Base-by-base conservation (phyloP, 139 green algal species). In the Spirogloea muscicola region DNA sequence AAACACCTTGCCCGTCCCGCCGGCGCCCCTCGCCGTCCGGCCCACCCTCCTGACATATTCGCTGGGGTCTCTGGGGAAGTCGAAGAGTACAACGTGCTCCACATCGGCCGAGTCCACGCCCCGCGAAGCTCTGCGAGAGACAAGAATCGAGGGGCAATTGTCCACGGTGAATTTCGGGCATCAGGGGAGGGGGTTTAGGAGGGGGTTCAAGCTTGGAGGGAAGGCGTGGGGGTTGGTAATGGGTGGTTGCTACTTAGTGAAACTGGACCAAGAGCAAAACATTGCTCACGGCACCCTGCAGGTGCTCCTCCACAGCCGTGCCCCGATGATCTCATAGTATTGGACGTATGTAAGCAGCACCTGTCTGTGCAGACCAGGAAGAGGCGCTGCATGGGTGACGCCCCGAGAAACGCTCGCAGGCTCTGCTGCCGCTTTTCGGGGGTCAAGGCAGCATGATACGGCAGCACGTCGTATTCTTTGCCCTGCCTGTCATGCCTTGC, bases 21-120 rank as follows among this genome's bases (percentile, higher is more conserved):
- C 83, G 1, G 91, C 89, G 10, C 93, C 93, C 0, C 93, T 81
- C 0, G 90, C 91, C 0, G 91, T 96, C 3, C 93, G 84, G 1
- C 93, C 93, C 10, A 94, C 93, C 0, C 93, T 78, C 0, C 93
- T 81, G 9, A 98, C 87, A 59, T 98, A 98, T 80, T 98, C 93
- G 0, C 84, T 92, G 0, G 93, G 93, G 74, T 98, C 93, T 0
- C 93, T 76, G 0, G 93, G 93, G 79, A 98, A 96, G 80, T 98
- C 93, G 75, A 97, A 98, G 62, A 98, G 81, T 65, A 98, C 87
- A 29, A 97, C 93, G 49, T 82, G 72, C 59, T 88, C 81, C 65
- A 89, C 89, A 72, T 85, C 83, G 58, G 82, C 76, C 59, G 49
- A 80, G 84, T 96, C 91, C 37, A 96, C 84, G 36, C 91, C 91